Base-by-base conservation (phyloP, 2,329 filamentous ascomycete species). In the Catunica adiposa region DNA sequence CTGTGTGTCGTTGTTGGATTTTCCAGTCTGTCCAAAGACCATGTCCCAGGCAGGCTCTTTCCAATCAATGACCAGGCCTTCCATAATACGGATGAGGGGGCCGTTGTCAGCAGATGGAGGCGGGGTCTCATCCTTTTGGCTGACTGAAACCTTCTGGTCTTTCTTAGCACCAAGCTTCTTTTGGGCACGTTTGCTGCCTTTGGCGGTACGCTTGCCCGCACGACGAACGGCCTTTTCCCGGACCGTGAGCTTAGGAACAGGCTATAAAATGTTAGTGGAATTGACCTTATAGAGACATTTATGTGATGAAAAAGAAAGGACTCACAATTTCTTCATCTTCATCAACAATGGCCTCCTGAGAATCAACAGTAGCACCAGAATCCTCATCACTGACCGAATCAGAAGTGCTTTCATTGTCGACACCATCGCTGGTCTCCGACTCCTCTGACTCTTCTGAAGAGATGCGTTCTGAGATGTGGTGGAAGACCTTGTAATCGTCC, bases 21-120 rank as follows among this genome's bases (percentile, higher is more conserved):
- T 69, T 5, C 70, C 66, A 3, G 71, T 66, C 9, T 70, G 61
- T n/a, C 67, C 67, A 64, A 95, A 97, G 22, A 95, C 72, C 15
- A 72, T 72, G 17, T 90, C 80, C 65, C 79, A 84, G 4, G 81
- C 82, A 6, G 83, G 74, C 6, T 80, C 71, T 46, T 73, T 78
- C 89, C 90, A 98, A 62, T 97, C 89, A 9, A 96, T 77, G 4
- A 97, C 73, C 51, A 98, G 80, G 23, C 80, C 86, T 67, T 98
- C 92, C 53, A 86, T 84, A 25, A 90, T 77, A 37, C 85, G 80
- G 61, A 97, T 77, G 42, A 94, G 71, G 0, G 84, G 80, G 2
- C 78, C 79, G 15, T 77, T 73, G 60, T 71, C 69, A 8, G 68
- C 66, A 26, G 69, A 64, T 25, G 68, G 68, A 6, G 67, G 66